These are phyloP conservation scores for Lodderomyces metapsilosis DNA, from an alignment of 1,139 yeast species.

Conservation along the genomic window DNA sequence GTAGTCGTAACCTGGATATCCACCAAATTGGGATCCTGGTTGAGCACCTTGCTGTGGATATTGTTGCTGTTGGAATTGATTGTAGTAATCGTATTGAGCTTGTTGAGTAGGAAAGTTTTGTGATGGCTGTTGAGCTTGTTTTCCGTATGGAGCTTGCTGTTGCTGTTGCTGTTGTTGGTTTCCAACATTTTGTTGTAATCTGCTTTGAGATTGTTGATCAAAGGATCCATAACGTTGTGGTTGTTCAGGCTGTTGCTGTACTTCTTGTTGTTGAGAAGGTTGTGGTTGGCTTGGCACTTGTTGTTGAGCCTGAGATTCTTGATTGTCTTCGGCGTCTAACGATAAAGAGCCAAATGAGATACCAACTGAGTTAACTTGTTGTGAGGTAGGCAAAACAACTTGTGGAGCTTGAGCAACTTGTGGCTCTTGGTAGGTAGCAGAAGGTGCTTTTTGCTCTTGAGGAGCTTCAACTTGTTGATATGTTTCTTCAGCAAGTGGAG, in stretches of 20 bases:
- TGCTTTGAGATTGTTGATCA: slow-evolving; percentile 15
- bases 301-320: slow-evolving; percentile 16
- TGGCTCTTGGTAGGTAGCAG: slow-evolving; percentile 7
- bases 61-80: slow-evolving; percentile 39
- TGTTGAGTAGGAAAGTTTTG: slow-evolving; percentile 20
- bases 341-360: slow-evolving; percentile 70
- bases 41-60: slow-evolving; percentile 43
- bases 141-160: slow-evolving; percentile 16
- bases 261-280: slow-evolving; percentile 16
- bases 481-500: slow-evolving; percentile 6
- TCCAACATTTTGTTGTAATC: slow-evolving; percentile 15
- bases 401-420: slow-evolving; percentile 38
- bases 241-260: slow-evolving; percentile 14
- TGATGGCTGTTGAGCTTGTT: slow-evolving; percentile 14
- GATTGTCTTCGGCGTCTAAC: slow-evolving; percentile 39
- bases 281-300: slow-evolving; percentile 13
- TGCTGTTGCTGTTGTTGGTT: slow-evolving; percentile 14
- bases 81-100: slow-evolving; percentile 25
- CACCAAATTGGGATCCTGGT: slow-evolving; percentile 44
- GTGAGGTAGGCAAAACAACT: slow-evolving; percentile 64
- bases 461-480: slow-evolving; percentile 8
- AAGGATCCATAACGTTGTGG: slow-evolving; percentile 12
- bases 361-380: slow-evolving; percentile 57
- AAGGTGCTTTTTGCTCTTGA: slow-evolving; percentile 53
- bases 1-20: slow-evolving; percentile 47